phyloP scores from a whole-genome alignment of 495 filamentous ascomycete species.

The Aspergillus biplanus region DNA sequence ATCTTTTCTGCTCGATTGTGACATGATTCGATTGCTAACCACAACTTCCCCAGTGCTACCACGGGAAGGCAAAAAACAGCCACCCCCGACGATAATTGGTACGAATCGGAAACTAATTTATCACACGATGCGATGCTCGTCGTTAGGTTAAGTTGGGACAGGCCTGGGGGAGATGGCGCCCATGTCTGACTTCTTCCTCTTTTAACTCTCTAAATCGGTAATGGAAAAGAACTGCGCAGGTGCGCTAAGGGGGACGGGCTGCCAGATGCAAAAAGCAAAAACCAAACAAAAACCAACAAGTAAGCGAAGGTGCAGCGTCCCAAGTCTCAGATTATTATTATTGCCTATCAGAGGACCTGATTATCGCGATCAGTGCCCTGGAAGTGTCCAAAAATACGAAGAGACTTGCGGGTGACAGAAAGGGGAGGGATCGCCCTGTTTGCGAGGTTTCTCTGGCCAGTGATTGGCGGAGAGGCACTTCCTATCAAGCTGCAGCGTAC shows the following conservation, averaged over 20 bases:
- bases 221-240: too few relatives aligned
- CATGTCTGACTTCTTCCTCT: too few relatives aligned
- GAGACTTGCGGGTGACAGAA: neutral
- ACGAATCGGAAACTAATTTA: neutral
- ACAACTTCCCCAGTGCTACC: neutral
- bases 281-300: too few relatives aligned
- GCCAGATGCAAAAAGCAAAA: too few relatives aligned
- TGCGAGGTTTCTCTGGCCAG: neutral
- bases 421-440: neutral
- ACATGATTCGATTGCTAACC: slow-evolving; percentile 4
- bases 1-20: neutral
- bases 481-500: neutral
- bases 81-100: neutral
- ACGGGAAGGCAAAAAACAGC: slow-evolving; percentile 1
- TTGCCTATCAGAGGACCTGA: too few relatives aligned
- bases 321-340: too few relatives aligned
- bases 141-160: too few relatives aligned
- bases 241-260: too few relatives aligned
- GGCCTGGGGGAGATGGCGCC: too few relatives aligned
- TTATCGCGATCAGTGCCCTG: too few relatives aligned
- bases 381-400: neutral
- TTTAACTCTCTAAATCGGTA: too few relatives aligned
- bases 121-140: neutral
- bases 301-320: too few relatives aligned
- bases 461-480: neutral